Base-by-base conservation (phyloP, 2,329 filamentous ascomycete genomes). In the Phialophora tarda region DNA sequence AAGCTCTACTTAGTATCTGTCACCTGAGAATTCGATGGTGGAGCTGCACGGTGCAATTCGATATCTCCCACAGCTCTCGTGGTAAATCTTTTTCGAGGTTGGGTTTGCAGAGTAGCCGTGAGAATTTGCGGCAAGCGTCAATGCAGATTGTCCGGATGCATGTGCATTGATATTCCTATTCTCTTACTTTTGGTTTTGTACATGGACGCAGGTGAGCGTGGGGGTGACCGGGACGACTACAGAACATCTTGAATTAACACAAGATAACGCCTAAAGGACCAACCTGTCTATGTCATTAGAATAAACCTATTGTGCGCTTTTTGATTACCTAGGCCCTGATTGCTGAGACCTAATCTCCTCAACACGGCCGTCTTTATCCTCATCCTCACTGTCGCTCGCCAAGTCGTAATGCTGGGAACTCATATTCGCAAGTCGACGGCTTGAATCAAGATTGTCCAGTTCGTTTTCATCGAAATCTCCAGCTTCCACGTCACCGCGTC, bases 401-500 rank as follows among this genome's bases (percentile, higher is more conserved):
- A 85, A 74, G 59, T 81, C 80, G 73, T 84, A 85, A 44, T 77
- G 79, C 41, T 72, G 73, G 2, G 76, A 73, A 23, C 72, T 75
- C 21, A 75, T 73, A n/a, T 73, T 71, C 28, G 75, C 73, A 3
- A 72, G 68, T 26, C 53, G 59, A 30, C 62, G 67, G 55, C 58
- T 66, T 57, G 28, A 73, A 14, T 81, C 78, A 38, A 87, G 73
- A 66, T 86, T 81, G 72, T 88, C 86, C 23, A 89, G 76, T 73
- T 88, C 86, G 2, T 82, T 78, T 73, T 88, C 86, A 67, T 88
- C 86, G 73, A 87, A 88, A 71, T 87, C 85, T 17, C 84, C 85
- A 30, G 85, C 85, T 74, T 89, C 86, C 23, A 89, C 77, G 74
- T 89, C 87, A 11, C 59, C 59, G 30, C 74, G 74, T 57, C 75